Evolutionary conservation across 768 basidiomycete genomes (phyloP), one percentile per base, ranked within the genome.

Genomic region (Lactarius psammicola): DNA sequence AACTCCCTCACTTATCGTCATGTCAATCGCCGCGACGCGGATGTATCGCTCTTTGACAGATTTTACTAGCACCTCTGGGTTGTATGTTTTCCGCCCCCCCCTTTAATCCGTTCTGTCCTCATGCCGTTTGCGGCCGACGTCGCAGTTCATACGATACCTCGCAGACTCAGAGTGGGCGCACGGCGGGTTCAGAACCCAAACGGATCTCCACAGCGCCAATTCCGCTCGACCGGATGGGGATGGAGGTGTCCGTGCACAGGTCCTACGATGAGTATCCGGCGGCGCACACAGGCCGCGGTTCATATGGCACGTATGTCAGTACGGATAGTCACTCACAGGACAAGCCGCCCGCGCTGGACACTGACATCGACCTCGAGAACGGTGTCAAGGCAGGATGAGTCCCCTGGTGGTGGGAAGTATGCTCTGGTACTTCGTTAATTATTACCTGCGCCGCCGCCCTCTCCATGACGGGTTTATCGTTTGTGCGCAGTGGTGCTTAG

Each of bases 1-100:
- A 49, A 49, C n/a, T 2, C 55, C 55, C 18, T 18, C 55, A 6
- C 30, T 49, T 13, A 23, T 61, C 46, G 18, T 20, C 2, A 61
- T 44, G 60, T 44, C 40, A 26, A 61, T 61, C 20, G 59, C 55
- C 20, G 67, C 67, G 3, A 68, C 67, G 10, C 60, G 55, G 17
- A 58, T 65, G 38, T 54, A 61, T 49, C 60, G 60, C 60, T 20
- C 26, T 9, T 49, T 61, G 40, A 53, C 46, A 2, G 44, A 53
- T 31, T 61, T 53, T 31, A 23, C 40, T 5, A 17, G 17, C 31
- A 6, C 33, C 42, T 20, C 60, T 13, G 30, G 26, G 10, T 13
- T 30, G 46, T 61, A 51, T 15, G 23, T 6, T 23, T 23, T 10
- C 10, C 20, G 18, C 18, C 42, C 20, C 20, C 42, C 6, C 44